Conservation (phyloP, 805 yeast genomes). For the Saccharomyces eubayanus region DNA sequence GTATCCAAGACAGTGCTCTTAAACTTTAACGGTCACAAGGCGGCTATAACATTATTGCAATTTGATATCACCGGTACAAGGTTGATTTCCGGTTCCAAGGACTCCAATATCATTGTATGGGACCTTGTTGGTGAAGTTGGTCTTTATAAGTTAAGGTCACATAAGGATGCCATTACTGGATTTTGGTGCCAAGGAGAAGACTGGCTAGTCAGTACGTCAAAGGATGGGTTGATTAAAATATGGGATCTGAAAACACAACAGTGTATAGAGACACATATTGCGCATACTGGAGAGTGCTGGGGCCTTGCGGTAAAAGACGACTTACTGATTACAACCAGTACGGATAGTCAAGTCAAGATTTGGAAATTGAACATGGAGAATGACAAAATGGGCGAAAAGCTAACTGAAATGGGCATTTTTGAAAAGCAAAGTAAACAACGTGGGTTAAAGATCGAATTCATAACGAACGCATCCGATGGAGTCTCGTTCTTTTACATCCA, state of each 20-base stretch:
- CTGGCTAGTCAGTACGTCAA: slow-evolving; percentile 67
- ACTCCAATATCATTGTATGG: slow-evolving; percentile 82
- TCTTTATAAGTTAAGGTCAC: slow-evolving; percentile 76
- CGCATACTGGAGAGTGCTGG: slow-evolving; percentile 94
- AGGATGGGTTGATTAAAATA: slow-evolving; percentile 83
- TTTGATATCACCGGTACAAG: slow-evolving; percentile 83
- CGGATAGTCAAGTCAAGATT: slow-evolving; percentile 71
- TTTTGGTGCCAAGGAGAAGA: slow-evolving; percentile 54
- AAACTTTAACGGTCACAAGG: slow-evolving; percentile 84
- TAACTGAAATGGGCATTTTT: slow-evolving; percentile 54
- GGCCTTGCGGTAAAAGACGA: slow-evolving; percentile 45
- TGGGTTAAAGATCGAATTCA: slow-evolving; percentile 52
- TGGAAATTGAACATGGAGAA: slow-evolving; percentile 62
- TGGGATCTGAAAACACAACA: slow-evolving; percentile 91
- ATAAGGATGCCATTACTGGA: slow-evolving; percentile 82
- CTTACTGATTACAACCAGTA: slow-evolving; percentile 62
- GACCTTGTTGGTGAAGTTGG: slow-evolving; percentile 92
- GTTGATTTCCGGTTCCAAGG: slow-evolving; percentile 78
- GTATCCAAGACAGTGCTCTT: slow-evolving; percentile 70
- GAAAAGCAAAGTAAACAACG: slow-evolving; percentile 73
- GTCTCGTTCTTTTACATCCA: slow-evolving; percentile 51
- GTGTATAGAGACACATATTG: slow-evolving; percentile 89
- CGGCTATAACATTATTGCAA: slow-evolving; percentile 57
- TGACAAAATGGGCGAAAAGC: slow-evolving; percentile 35
- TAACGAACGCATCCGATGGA: slow-evolving; percentile 16